Evolutionary conservation across 768 basidiomycete genomes (phyloP).

Genomic region (Leccinum uliginosum): DNA sequence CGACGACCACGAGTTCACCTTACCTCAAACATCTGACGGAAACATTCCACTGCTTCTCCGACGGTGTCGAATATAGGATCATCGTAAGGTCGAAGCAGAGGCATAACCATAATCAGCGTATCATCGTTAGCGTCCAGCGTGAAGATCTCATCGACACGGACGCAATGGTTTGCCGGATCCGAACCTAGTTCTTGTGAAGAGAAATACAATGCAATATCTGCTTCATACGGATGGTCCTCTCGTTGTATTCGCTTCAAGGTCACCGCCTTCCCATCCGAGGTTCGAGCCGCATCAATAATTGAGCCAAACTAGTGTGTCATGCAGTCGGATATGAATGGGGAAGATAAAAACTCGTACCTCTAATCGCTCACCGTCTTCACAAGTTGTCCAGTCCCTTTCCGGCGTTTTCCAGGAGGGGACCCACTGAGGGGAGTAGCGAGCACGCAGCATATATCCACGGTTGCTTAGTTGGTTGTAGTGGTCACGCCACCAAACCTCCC

Average conservation of each 20-base stretch:
- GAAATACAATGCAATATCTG: too few species aligned
- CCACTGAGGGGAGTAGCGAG: neutral
- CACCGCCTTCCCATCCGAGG: too few species aligned
- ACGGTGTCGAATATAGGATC: conserved; percentile 17
- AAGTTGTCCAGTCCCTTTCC: neutral
- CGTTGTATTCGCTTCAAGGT: too few species aligned
- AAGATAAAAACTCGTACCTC: neutral
- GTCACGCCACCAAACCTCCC: too few species aligned
- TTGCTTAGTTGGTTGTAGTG: neutral
- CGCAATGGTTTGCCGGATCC: too few species aligned
- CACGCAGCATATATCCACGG: neutral
- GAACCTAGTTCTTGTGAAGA: too few species aligned
- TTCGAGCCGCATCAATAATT: too few species aligned
- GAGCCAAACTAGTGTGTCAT: too few species aligned
- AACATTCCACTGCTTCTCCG: conserved; percentile 14
- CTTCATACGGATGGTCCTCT: too few species aligned
- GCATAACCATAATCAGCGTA: conserved; percentile 25
- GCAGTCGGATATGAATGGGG: neutral
- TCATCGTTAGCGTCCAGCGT: too few species aligned
- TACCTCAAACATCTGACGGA: conserved; percentile 31
- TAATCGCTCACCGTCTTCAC: neutral
- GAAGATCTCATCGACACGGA: too few species aligned
- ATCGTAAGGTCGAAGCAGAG: conserved; percentile 28
- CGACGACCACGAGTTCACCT: neutral
- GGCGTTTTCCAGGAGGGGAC: neutral